Evolutionary conservation across 2,329 filamentous ascomycete species (phyloP).

Genomic region (Achaetomium macrosporum): DNA sequence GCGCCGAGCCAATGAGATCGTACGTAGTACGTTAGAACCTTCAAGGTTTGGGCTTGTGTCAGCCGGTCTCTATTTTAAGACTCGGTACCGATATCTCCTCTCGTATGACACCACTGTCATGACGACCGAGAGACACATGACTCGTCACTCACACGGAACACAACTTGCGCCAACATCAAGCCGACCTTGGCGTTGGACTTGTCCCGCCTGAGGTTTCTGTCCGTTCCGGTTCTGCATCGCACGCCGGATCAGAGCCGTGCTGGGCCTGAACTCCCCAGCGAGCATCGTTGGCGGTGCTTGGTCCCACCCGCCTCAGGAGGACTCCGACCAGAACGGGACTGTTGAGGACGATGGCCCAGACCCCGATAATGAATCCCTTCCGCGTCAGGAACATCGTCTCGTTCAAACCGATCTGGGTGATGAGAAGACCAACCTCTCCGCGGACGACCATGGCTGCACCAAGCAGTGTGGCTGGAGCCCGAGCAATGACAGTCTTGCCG

Average conservation of each 20-base stretch:
- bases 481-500: constrained; percentile 40
- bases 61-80: no score
- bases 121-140: no score
- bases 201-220: constrained; percentile 3
- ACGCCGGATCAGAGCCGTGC: not conserved
- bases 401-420: constrained; percentile 37
- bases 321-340: constrained; percentile 47
- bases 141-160: no score
- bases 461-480: constrained; percentile 54
- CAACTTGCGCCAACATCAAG: not conserved
- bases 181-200: not conserved
- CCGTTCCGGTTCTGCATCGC: not conserved
- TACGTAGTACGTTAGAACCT: no score
- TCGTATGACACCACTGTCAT: no score
- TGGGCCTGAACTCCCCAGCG: constrained; percentile 21
- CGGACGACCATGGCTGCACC: constrained; percentile 65
- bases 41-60: no score
- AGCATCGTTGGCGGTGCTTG: constrained; percentile 13
- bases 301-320: constrained; percentile 32
- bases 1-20: no score
- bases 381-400: constrained; percentile 21
- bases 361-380: constrained; percentile 42
- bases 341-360: constrained; percentile 52
- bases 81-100: no score
- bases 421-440: constrained; percentile 76